A percentile compares a stretch with the other conserved stretches of the same genome.
Evolutionary conservation across 2,329 filamentous ascomycete species (phyloP).

Genomic region (Xylogone sp.): DNA sequence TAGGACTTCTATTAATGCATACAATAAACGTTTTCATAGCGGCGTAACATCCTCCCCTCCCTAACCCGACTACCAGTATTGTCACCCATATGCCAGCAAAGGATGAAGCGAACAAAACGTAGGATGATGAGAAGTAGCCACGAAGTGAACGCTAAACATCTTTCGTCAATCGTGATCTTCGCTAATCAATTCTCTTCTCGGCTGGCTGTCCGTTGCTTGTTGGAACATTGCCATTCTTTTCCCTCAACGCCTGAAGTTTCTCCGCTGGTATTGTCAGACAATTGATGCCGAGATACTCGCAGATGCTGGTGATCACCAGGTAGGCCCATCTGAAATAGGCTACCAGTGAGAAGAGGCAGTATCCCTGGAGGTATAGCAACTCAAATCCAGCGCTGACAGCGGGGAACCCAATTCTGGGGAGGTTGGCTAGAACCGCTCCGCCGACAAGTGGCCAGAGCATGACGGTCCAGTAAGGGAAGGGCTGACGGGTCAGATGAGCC

Average conservation of each 20-base stretch:
- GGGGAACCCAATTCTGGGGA: constrained; percentile 71
- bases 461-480: constrained; percentile 95
- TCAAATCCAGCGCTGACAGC: constrained; percentile 64
- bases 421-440: constrained; percentile 77
- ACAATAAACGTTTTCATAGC: neutral
- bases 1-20: neutral
- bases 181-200: constrained; percentile 24
- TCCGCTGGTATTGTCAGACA: constrained; percentile 78
- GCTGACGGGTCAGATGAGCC: constrained; percentile 86
- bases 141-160: neutral
- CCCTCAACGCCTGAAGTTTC: constrained; percentile 34
- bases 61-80: neutral
- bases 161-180: neutral
- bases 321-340: constrained; percentile 93
- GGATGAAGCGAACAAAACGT: neutral
- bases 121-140: neutral
- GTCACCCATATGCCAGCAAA: neutral
- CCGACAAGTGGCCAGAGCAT: constrained; percentile 84
- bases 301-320: constrained; percentile 87
- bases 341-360: constrained; percentile 78
- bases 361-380: constrained; percentile 76
- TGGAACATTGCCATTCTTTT: constrained; percentile 21
- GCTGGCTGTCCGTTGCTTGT: constrained; percentile 15
- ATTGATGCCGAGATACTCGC: constrained; percentile 87
- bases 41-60: neutral